Base-by-base conservation (phyloP, 768 basidiomycete species). In the Pulveroboletus ravenelii region DNA sequence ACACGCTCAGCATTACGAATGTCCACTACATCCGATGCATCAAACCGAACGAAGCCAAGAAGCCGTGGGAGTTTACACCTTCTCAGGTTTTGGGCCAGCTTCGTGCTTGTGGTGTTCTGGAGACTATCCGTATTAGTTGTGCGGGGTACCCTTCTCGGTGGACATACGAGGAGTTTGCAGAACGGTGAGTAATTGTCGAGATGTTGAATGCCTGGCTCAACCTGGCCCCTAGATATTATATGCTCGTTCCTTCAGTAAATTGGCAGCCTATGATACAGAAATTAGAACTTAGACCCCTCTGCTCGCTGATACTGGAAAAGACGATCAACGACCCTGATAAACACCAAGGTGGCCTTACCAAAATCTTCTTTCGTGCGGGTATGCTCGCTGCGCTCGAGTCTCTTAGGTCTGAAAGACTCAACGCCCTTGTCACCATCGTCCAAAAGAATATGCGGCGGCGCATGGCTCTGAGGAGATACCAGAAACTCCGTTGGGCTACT, bases 21-120 rank as follows among this genome's bases (percentile, higher is more conserved):
- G 96, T 97, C 1, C 96, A 99, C 65, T 99, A 99, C 65, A 99
- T 99, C 63, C 84, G 96, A 41, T 99, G 96, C 69, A 98, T 99
- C 75, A 99, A 99, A 69, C 96, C 96, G 3, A 99, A 99, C 66
- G 96, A 99, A 63, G 78, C 80, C 56, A 99, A 99, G 74, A 83
- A 78, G 47, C 93, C 96, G 34, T 99, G 96, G 96, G 92, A 93
- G 65, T 94, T 97, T 63, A 83, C 87, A 27, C 91, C 94, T 30
- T 91, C 94, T 60, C 93, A 98, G 66, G 96, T 99, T 14, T 72
- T 99, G 39, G 84, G 91, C 17, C 96, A 99, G 67, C 73, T 99
- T 27, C 82, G 96, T 41, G 96, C 96, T 50, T 99, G 96, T 70
- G 96, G 96, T 84, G 96, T 99, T 48, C 77, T 99, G 37, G 96